Conservation (phyloP, 2,329 filamentous ascomycete species). For the Coniochaeta sp. region DNA sequence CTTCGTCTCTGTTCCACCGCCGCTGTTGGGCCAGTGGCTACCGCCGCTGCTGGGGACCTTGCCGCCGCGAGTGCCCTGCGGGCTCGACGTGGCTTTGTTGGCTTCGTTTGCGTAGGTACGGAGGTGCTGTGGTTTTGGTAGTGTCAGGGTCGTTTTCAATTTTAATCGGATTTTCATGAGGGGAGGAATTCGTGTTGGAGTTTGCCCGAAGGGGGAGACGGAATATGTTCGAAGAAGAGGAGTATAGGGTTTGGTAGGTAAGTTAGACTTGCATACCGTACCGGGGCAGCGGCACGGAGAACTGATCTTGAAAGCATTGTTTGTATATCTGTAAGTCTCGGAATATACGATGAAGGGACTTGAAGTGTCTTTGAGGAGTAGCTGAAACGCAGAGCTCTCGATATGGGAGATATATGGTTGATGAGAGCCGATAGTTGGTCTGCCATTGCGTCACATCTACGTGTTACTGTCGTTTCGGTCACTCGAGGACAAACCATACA, state of each 20-base stretch:
- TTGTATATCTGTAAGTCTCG: no score
- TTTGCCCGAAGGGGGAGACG: no score
- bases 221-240: no score
- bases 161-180: neutral
- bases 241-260: no score
- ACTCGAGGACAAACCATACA: no score
- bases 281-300: neutral
- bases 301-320: neutral
- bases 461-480: neutral
- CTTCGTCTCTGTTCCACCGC: no score
- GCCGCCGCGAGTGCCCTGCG: neutral
- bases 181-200: no score
- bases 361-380: no score
- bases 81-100: neutral
- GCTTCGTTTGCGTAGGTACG: neutral
- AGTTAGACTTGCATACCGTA: neutral
- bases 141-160: neutral
- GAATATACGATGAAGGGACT: no score
- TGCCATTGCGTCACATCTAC: neutral
- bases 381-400: no score
- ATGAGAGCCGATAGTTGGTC: neutral
- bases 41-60: neutral
- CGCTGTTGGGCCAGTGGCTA: no score
- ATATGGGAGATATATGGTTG: neutral
- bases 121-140: neutral